These are phyloP conservation scores for Debaryomyces fabryi DNA, from an alignment of 1,139 yeast species.

Conservation along the genomic window DNA sequence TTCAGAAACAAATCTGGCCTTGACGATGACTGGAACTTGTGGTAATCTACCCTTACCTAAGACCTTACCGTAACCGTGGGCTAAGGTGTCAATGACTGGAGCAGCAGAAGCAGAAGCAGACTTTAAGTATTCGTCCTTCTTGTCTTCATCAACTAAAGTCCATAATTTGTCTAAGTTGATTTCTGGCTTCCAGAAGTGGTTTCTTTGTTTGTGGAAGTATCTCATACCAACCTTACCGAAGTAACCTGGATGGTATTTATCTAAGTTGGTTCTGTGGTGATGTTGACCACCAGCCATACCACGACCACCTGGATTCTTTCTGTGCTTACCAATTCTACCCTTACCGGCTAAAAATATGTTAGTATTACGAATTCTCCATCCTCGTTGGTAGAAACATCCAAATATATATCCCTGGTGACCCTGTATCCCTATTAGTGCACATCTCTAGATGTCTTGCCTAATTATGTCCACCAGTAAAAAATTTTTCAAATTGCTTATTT, in stretches of 20 bases:
- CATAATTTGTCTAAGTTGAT: conserved; percentile 98
- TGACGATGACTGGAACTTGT: conserved; percentile 97
- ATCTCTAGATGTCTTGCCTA: neutral
- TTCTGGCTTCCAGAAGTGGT: conserved; percentile 98
- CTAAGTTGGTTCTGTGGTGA: conserved; percentile 99
- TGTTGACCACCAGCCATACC: conserved; percentile 99
- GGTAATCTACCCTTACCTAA: conserved; percentile 99
- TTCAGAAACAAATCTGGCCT: conserved; percentile 98
- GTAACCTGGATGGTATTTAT: conserved; percentile 99
- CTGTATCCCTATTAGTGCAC: neutral
- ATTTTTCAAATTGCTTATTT: neutral
- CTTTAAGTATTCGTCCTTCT: conserved; percentile 93
- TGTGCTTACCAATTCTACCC: conserved; percentile 99
- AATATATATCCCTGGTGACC: neutral
- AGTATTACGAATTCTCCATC: conserved; percentile 23
- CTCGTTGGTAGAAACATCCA: neutral
- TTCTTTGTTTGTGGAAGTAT: conserved; percentile 97
- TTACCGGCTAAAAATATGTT: conserved; percentile 82
- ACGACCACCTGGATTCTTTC: conserved; percentile 99
- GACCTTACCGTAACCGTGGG: conserved; percentile 99
- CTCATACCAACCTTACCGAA: conserved; percentile 99
- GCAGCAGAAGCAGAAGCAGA: conserved; percentile 88
- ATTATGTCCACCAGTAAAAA: conserved; percentile 1
- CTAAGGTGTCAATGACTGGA: conserved; percentile 99
- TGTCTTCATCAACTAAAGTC: conserved; percentile 93